These are phyloP conservation scores for Neoboletus magnificus DNA, from an alignment of 768 basidiomycete genomes.

Conservation along the genomic window DNA sequence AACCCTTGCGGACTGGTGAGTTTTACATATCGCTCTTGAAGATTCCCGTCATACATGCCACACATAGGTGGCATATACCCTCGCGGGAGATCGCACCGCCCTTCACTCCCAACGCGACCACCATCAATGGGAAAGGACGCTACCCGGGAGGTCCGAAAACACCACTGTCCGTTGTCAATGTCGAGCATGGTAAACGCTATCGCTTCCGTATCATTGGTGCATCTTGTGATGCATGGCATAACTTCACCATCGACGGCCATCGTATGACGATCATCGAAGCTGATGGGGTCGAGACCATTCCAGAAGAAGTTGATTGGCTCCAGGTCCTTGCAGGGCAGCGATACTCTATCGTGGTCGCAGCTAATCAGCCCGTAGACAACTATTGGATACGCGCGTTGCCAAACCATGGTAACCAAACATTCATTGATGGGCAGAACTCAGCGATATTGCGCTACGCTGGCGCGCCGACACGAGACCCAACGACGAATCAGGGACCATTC, in stretches of 20 bases:
- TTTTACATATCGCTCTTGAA: not conserved
- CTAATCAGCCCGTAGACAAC: conserved; percentile 37
- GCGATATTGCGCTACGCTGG: conserved; percentile 42
- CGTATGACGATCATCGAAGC: conserved; percentile 43
- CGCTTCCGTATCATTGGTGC: conserved; percentile 38
- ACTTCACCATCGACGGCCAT: conserved; percentile 35
- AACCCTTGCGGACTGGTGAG: conserved; percentile 45
- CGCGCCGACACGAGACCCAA: conserved; percentile 35
- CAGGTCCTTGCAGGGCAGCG: conserved; percentile 43
- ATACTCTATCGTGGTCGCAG: conserved; percentile 41
- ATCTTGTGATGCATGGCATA: conserved; percentile 31
- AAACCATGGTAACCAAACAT: conserved; percentile 28
- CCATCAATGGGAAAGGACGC: conserved; percentile 47
- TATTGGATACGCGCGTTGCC: conserved; percentile 43
- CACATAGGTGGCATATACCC: conserved; percentile 28
- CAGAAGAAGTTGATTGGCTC: conserved; percentile 38
- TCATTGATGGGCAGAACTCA: conserved; percentile 34
- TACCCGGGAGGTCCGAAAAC: conserved; percentile 30
- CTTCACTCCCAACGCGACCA: conserved; percentile 36
- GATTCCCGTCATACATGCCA: not conserved
- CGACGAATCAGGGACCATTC: conserved; percentile 20
- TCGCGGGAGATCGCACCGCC: conserved; percentile 17
- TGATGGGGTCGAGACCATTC: conserved; percentile 37
- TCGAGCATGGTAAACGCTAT: conserved; percentile 39
- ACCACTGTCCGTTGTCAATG: conserved; percentile 38